Base-by-base conservation (phyloP, 345 rosid genomes). In the Pugionium cornutum region DNA sequence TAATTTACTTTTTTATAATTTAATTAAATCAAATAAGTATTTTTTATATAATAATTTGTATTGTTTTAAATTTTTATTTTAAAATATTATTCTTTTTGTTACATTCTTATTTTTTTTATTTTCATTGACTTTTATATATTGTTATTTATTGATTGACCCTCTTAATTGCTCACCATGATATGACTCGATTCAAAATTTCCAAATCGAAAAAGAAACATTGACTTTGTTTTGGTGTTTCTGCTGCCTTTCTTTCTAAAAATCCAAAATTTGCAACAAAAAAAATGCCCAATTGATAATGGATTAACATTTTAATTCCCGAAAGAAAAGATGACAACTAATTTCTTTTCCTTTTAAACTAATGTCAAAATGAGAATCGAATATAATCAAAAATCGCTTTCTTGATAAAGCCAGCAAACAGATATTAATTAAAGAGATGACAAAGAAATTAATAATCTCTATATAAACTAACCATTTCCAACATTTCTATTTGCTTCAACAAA, bases 401-500 rank as follows among this genome's bases (percentile, higher is more conserved):
- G 41, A 44, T 59, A 39, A 11, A 60, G 52, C 41, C 32, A 41
- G 42, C 64, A 44, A 18, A 35, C 54, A 18, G 9, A 18, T 18
- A 18, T 18, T 18, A 18, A 18, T 18, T 18, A 59, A 11, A 32
- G 52, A 43, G 49, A 31, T 25, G 30, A 58, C 63, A 32, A 60
- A 45, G 0, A 9, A 34, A 8, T 6, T 2, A 48, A 48, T 28
- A 18, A 45, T 44, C 30, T 4, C 31, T 67, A 67, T 46, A 55
- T 45, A 67, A 56, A 31, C 47, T 53, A 41, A 64, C 60, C 35
- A 26, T 37, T 53, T 54, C 27, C 29, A 54, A 28, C n/a, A 9
- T 30, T 39, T 29, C 9, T 27, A 39, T 2, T 32, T 42, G 42
- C 50, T 9, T 6, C 27, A 33, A 5, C 46, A 28, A 48, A 36